phyloP scores from a whole-genome alignment of 139 green algal genomes.

The Diplosphaera chodatii region DNA sequence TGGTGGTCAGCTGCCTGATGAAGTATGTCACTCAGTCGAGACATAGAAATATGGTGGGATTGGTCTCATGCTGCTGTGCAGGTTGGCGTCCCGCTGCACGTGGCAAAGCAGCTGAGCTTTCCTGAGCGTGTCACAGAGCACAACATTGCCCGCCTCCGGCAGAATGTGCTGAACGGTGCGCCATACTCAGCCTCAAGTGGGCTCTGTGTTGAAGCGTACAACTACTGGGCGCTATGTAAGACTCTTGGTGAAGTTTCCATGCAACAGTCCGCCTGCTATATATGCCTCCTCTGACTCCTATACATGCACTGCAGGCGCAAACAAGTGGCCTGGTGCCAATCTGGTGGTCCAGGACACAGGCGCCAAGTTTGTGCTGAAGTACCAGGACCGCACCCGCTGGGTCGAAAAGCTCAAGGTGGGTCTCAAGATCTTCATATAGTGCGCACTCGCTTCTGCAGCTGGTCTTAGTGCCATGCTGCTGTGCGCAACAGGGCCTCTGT shows the following conservation, averaged over 20 bases:
- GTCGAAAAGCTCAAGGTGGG: constrained; percentile 56
- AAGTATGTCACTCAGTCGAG: too few species aligned
- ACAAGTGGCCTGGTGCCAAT: constrained; percentile 83
- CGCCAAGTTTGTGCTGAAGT: constrained; percentile 62
- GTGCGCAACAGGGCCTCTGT: too few species aligned
- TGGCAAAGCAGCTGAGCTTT: constrained; percentile 91
- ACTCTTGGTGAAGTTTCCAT: too few species aligned
- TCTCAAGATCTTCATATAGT: not conserved
- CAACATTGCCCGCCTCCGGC: constrained; percentile 87
- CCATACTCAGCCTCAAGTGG: too few species aligned
- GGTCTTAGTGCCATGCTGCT: too few species aligned
- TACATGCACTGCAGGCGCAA: constrained; percentile 27
- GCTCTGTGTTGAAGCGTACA: too few species aligned
- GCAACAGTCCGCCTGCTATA: too few species aligned
- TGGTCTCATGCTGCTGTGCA: constrained; percentile 13
- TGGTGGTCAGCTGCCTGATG: too few species aligned
- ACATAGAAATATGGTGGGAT: too few species aligned
- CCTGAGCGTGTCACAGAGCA: constrained; percentile 83
- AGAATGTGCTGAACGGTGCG: constrained; percentile 62
- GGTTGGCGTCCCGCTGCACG: constrained; percentile 84
- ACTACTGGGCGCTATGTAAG: too few species aligned
- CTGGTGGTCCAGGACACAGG: not conserved
- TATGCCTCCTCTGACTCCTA: not conserved
- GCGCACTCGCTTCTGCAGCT: too few species aligned
- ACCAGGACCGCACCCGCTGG: constrained; percentile 44